These are phyloP conservation scores for Apiospora marii DNA, from an alignment of 2,329 filamentous ascomycete genomes.

Conservation along the genomic window DNA sequence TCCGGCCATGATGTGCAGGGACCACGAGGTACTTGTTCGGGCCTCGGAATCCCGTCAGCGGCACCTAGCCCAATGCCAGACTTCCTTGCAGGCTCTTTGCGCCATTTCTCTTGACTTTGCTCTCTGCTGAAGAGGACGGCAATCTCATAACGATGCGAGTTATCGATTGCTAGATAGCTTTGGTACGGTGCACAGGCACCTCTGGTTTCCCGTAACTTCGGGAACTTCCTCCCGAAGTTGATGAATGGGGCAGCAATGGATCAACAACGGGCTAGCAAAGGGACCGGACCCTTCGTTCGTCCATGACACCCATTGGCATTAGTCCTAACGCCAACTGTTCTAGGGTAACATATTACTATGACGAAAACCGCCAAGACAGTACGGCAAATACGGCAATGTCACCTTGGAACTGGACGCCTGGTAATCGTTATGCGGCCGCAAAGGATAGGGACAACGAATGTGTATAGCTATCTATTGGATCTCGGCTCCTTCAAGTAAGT, in stretches of 20 bases:
- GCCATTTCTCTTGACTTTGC: neutral
- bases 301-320: neutral
- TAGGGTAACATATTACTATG: neutral
- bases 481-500: neutral
- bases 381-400: neutral
- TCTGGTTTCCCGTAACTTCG: neutral
- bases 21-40: neutral
- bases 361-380: neutral
- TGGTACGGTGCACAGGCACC: neutral
- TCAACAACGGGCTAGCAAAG: neutral
- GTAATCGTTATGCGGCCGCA: neutral
- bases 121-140: neutral
- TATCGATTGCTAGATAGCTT: neutral
- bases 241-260: neutral
- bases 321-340: neutral
- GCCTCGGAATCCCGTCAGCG: neutral
- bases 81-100: no score
- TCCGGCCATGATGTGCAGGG: neutral
- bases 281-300: conserved; percentile 3
- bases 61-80: neutral
- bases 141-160: neutral
- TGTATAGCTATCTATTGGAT: neutral
- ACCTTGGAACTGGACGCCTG: neutral
- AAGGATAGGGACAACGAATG: no score
- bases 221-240: neutral